Evolutionary conservation across 2,329 filamentous ascomycete genomes (phyloP).

Genomic region (Alternaria metachromatica): DNA sequence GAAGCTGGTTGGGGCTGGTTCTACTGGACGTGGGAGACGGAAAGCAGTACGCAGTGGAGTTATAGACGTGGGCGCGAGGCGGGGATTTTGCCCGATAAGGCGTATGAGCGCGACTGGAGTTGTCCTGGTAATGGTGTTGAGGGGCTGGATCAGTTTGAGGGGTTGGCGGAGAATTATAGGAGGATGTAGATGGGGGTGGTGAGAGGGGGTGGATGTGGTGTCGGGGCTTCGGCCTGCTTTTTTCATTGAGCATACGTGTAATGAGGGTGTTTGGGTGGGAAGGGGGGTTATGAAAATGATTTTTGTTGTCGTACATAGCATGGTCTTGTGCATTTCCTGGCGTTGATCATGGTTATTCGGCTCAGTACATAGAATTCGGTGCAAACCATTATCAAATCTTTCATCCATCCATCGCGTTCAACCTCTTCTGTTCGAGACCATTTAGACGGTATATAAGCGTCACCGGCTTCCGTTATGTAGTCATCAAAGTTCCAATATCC

Average conservation of each 20-base stretch:
- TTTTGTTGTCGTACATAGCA: background rate
- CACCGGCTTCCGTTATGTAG: background rate
- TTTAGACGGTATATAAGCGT: background rate
- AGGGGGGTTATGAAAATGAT: background rate
- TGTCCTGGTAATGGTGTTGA: constrained; percentile 43
- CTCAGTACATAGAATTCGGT: background rate
- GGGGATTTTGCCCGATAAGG: constrained; percentile 73
- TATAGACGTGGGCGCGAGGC: constrained; percentile 80
- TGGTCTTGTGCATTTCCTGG: background rate
- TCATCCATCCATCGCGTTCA: background rate
- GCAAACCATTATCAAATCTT: background rate
- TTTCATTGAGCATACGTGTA: background rate
- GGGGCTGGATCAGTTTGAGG: constrained; percentile 51
- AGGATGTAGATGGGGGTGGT: background rate
- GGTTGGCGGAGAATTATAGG: constrained; percentile 54
- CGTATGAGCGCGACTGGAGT: constrained; percentile 52
- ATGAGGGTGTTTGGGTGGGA: background rate
- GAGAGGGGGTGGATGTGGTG: background rate
- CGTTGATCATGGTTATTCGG: background rate
- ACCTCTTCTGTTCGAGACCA: background rate
- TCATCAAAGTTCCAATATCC: background rate
- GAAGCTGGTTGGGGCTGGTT: constrained; percentile 97
- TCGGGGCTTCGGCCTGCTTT: background rate
- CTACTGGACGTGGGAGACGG: constrained; percentile 98
- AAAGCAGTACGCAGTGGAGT: constrained; percentile 87